phyloP scores from a whole-genome alignment of 768 basidiomycete species.

The Fomitopsis pulvina region DNA sequence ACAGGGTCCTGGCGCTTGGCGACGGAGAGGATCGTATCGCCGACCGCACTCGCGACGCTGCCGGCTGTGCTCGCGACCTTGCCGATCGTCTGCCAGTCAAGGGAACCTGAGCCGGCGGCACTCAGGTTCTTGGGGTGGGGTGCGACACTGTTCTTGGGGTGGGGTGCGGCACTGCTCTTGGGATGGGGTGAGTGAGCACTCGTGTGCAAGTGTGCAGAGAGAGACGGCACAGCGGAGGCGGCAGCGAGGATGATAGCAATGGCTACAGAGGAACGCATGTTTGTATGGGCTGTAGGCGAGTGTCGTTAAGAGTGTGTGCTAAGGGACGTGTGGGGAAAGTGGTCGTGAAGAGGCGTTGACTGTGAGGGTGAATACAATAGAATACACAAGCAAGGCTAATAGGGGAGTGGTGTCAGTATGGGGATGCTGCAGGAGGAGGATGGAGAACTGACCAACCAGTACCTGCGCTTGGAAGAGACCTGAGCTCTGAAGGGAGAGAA shows the following conservation, averaged over 20 bases:
- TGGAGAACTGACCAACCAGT: conserved; percentile 4
- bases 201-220: neutral
- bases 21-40: neutral
- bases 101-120: too few species aligned
- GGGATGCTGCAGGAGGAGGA: neutral
- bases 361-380: conserved; percentile 1
- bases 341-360: neutral
- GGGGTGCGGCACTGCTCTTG: neutral
- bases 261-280: conserved; percentile 1
- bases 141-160: too few species aligned
- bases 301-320: neutral
- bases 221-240: neutral
- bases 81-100: too few species aligned
- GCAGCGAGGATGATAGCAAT: neutral
- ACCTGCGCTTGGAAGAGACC: neutral
- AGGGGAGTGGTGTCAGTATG: neutral
- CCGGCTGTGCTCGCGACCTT: neutral
- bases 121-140: too few species aligned
- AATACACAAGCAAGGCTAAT: conserved; percentile 4
- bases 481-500: neutral
- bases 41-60: neutral
- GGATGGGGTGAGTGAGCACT: neutral
- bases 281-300: neutral
- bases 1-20: conserved; percentile 4
- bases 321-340: neutral